These are phyloP conservation scores for Solanum sitiens DNA, from an alignment of 257 asterid species.

Conservation along the genomic window DNA sequence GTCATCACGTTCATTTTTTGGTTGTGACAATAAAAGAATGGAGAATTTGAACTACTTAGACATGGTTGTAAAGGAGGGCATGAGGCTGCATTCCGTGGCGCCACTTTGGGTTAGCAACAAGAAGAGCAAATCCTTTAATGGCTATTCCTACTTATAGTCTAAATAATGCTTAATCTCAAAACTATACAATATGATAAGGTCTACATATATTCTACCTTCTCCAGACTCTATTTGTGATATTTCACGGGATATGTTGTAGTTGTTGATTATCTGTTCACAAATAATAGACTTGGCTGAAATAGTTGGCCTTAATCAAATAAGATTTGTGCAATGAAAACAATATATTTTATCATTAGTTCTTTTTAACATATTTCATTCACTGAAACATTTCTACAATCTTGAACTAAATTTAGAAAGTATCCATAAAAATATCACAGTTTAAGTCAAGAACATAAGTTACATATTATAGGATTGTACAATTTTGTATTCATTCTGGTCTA, in stretches of 20 bases:
- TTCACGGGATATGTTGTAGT: neutral
- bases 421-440: too few relatives aligned
- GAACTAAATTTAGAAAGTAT: too few relatives aligned
- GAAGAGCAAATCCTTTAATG: neutral
- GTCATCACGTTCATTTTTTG: too few relatives aligned
- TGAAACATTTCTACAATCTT: too few relatives aligned
- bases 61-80: neutral
- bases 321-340: too few relatives aligned
- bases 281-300: too few relatives aligned
- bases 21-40: neutral
- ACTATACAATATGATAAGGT: neutral
- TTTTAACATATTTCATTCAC: too few relatives aligned
- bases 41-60: neutral
- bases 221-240: too few relatives aligned
- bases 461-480: too few relatives aligned
- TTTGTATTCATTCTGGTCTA: too few relatives aligned
- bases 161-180: neutral
- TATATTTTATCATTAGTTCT: too few relatives aligned
- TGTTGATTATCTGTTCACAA: neutral
- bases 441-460: too few relatives aligned
- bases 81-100: neutral
- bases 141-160: neutral
- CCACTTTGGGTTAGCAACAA: neutral
- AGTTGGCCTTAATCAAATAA: neutral
- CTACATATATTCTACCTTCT: neutral